Evolutionary conservation across 2,329 filamentous ascomycete genomes (phyloP).

Genomic region (Ramichloridium luteum): DNA sequence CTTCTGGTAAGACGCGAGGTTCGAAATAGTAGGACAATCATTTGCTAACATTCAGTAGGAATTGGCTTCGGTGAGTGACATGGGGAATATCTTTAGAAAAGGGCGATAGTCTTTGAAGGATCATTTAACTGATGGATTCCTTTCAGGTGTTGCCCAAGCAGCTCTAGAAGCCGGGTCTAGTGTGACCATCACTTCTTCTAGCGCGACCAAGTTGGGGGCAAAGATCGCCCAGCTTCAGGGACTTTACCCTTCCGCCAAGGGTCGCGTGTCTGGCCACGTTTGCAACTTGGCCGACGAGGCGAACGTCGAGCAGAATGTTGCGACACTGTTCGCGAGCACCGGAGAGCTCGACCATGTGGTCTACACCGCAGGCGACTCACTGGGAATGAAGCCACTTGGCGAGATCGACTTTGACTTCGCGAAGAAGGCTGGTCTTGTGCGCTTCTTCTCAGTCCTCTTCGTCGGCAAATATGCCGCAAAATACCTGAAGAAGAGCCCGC

Average conservation of each 20-base stretch:
- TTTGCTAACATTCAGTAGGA: too few species aligned
- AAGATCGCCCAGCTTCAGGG: constrained; percentile 35
- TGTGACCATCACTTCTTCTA: constrained; percentile 51
- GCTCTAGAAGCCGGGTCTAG: constrained; percentile 42
- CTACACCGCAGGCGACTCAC: constrained; percentile 42
- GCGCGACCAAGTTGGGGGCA: constrained; percentile 34
- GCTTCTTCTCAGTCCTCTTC: constrained; percentile 40
- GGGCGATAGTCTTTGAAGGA: too few species aligned
- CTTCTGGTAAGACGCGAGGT: constrained; percentile 26
- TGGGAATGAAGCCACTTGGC: constrained; percentile 30
- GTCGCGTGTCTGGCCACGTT: constrained; percentile 32
- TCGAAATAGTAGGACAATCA: background rate
- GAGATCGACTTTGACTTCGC: constrained; percentile 32
- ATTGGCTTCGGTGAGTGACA: constrained; percentile 50
- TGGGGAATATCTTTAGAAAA: too few species aligned
- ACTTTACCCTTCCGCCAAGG: constrained; percentile 31
- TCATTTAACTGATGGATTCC: too few species aligned
- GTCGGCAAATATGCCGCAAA: constrained; percentile 38
- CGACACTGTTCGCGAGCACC: constrained; percentile 31
- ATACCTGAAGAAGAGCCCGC: constrained; percentile 32
- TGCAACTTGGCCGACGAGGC: constrained; percentile 37
- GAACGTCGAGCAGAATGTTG: constrained; percentile 37
- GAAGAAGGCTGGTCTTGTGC: constrained; percentile 35
- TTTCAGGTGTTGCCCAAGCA: constrained; percentile 40
- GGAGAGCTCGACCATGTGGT: constrained; percentile 43